A percentile compares a stretch with the other conserved stretches of the same genome.
Conservation (phyloP, 2,329 filamentous ascomycete species). For the Tolypocladium cylindrosporum region DNA sequence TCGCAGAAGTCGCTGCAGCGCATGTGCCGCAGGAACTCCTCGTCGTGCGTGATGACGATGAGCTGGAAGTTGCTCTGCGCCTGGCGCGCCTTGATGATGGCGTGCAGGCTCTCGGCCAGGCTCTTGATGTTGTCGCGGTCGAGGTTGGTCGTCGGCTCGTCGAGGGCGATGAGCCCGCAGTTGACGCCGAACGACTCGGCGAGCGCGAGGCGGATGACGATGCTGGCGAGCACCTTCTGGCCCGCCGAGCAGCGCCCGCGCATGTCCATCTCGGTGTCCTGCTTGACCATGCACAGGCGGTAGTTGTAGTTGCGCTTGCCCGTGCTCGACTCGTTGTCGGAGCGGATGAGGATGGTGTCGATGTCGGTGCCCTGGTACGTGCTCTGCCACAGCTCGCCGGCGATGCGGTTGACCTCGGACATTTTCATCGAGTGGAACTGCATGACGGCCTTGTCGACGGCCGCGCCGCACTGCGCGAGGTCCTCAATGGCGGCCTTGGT, state of each 20-base stretch:
- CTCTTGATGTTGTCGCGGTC: constrained; percentile 91
- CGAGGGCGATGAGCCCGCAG: constrained; percentile 90
- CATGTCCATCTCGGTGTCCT: constrained; percentile 98
- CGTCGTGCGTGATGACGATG: constrained; percentile 97
- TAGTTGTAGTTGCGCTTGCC: constrained; percentile 90
- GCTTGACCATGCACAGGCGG: constrained; percentile 94
- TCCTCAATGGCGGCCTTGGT: constrained; percentile 92
- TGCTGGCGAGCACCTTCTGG: constrained; percentile 91
- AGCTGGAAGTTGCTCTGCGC: constrained; percentile 93
- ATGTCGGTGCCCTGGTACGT: constrained; percentile 97
- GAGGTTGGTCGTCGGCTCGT: constrained; percentile 95
- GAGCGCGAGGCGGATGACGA: constrained; percentile 92
- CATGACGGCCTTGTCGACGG: constrained; percentile 95
- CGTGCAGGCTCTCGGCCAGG: constrained; percentile 72
- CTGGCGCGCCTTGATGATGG: constrained; percentile 75
- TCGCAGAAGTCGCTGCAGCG: constrained; percentile 88
- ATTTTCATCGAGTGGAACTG: constrained; percentile 94
- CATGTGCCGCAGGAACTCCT: constrained; percentile 91
- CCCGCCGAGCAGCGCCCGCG: constrained; percentile 92
- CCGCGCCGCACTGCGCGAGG: constrained; percentile 68
- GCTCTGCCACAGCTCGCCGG: constrained; percentile 91
- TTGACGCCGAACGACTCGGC: constrained; percentile 95
- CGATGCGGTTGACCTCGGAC: constrained; percentile 94
- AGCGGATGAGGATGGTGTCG: constrained; percentile 90
- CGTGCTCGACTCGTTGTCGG: constrained; percentile 67